Evolutionary conservation across 768 basidiomycete species (phyloP).

Genomic region (Psilocybe subaeruginosa): DNA sequence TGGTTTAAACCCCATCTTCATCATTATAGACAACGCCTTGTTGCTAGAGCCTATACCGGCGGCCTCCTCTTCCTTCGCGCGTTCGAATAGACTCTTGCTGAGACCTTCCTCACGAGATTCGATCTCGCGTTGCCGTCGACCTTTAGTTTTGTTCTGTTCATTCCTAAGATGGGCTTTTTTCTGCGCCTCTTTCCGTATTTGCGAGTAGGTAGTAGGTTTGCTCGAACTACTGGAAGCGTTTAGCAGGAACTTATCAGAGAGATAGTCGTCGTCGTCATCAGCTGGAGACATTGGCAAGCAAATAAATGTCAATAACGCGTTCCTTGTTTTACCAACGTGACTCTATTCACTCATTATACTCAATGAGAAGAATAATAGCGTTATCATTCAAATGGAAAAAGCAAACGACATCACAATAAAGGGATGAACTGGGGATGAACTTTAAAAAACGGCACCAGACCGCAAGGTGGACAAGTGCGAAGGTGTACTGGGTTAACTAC

Average conservation of each 20-base stretch:
- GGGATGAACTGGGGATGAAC: conserved; percentile 25
- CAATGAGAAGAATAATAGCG: conserved; percentile 15
- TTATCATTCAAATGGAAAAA: conserved; percentile 28
- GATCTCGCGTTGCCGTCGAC: conserved; percentile 67
- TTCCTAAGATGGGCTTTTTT: conserved; percentile 62
- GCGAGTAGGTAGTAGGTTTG: conserved; percentile 65
- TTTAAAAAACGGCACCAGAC: conserved; percentile 49
- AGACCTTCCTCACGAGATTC: conserved; percentile 81
- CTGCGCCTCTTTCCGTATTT: conserved; percentile 69
- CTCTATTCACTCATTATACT: neutral
- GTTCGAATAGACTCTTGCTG: conserved; percentile 79
- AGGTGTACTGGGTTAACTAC: conserved; percentile 21
- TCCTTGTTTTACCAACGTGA: conserved; percentile 12
- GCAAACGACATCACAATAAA: conserved; percentile 33
- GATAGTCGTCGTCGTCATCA: conserved; percentile 74
- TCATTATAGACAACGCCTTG: conserved; percentile 89
- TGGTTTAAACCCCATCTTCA: conserved; percentile 92
- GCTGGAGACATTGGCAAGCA: conserved; percentile 54
- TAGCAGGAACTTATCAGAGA: conserved; percentile 83
- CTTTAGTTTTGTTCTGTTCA: conserved; percentile 67
- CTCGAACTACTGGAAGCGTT: conserved; percentile 32
- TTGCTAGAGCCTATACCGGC: conserved; percentile 54
- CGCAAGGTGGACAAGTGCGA: conserved; percentile 33
- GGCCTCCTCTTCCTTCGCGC: conserved; percentile 67
- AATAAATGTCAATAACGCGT: conserved; percentile 20